These are phyloP conservation scores for Lentinula raphanica DNA, from an alignment of 768 basidiomycete species.

Conservation along the genomic window DNA sequence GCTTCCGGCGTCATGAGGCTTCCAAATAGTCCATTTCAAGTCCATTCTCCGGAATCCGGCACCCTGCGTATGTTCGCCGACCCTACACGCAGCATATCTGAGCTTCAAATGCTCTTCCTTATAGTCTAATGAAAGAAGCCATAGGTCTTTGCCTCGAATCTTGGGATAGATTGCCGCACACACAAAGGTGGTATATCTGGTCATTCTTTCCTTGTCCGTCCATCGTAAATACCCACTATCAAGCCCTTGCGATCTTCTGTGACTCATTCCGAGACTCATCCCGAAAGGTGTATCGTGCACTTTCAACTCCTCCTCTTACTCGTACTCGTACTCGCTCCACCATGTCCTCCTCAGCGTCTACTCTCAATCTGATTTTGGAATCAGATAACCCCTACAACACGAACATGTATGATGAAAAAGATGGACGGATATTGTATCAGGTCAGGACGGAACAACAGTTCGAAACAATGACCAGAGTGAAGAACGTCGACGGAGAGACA, in stretches of 20 bases:
- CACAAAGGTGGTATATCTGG: neutral
- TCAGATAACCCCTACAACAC: slow-evolving; percentile 41
- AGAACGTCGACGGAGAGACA: slow-evolving; percentile 24
- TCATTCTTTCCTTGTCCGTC: neutral
- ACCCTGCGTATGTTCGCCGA: neutral
- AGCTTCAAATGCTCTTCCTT: slow-evolving; percentile 3
- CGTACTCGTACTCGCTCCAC: neutral
- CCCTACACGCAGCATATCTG: slow-evolving; percentile 1
- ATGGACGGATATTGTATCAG: slow-evolving; percentile 28
- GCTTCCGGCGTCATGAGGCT: slow-evolving; percentile 5
- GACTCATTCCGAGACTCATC: neutral
- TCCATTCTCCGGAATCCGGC: neutral
- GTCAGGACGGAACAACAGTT: slow-evolving; percentile 29
- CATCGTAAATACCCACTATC: neutral
- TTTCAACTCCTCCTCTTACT: neutral
- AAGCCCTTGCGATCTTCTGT: neutral
- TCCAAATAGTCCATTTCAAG: neutral
- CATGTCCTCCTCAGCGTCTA: neutral
- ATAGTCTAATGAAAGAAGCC: slow-evolving; percentile 6
- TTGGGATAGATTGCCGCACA: slow-evolving; percentile 4
- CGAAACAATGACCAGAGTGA: slow-evolving; percentile 27
- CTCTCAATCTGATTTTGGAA: slow-evolving; percentile 26
- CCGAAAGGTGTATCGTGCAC: too few species aligned
- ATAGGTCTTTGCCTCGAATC: neutral
- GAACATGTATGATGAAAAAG: slow-evolving; percentile 24